Base-by-base conservation (phyloP, 306 rosid species). In the Quercus alba region DNA sequence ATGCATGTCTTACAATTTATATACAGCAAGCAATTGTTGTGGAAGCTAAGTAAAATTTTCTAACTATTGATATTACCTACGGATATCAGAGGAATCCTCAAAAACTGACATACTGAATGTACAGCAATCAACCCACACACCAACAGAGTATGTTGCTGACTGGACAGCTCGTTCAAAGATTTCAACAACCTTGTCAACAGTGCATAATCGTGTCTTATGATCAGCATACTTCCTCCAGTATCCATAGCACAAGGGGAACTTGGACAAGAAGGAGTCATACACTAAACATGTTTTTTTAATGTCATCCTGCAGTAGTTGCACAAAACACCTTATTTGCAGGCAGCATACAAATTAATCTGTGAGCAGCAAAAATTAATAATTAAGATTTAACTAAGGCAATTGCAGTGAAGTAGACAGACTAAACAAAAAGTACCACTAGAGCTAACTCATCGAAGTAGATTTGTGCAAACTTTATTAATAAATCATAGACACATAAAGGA, bases 221-320 rank as follows among this genome's bases (percentile, higher is more conserved):
- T 83, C 83, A 57, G 90, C 97, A 69, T 91, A 94, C 80, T 85
- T 91, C 85, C 90, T 83, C 98, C 97, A 94, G 77, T 94, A 94
- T 76, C 97, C 94, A 76, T 89, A 84, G 89, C 98, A 94, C 85
- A 94, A 74, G 63, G 98, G 97, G 76, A 87, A 94, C 85, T 90
- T 70, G 1, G 92, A 90, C 86, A 94, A 84, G 86, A 92, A 94
- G 64, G 87, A 66, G 55, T 91, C 91, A 74, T 89, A 94, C 54
- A 87, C 93, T 72, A 86, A 77, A 54, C 88, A 82, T 70, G 88
- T 84, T 74, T 87, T 90, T 78, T 87, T 86, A 68, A 81, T 19
- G 72, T 87, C 88, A 75, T 90, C 97, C 98, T 94, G 89, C 87
- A 87, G 15, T 78, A 68, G 74, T 80, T 28, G 77, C 61, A 75